Evolutionary conservation across 192 early-diverging fungal species (phyloP), one percentile per base, ranked within the genome.

Genomic region (Coemansia sp.): DNA sequence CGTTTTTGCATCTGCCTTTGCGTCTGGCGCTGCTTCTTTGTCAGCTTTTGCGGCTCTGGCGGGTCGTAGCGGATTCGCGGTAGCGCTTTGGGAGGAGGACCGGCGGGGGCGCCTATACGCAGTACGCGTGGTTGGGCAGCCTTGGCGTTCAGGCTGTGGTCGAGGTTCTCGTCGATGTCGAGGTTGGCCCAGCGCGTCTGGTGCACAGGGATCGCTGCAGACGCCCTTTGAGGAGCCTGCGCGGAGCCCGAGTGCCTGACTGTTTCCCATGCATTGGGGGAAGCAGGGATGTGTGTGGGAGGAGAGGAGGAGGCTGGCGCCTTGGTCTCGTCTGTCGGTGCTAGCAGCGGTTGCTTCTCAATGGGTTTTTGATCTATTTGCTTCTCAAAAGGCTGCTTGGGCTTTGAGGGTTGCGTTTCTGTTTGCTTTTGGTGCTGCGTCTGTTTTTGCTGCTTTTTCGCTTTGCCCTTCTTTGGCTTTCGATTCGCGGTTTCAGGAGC

Each of bases 21-120:
- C 60, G 87, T 89, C 77, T 91, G 85, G 16, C 86, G 75, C 61
- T 91, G 89, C 63, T 85, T 88, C 57, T 87, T 91, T 60, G 84
- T 88, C 44, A 88, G 49, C 15, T 82, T 75, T 52, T 74, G 73
- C 39, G 70, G 55, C 15, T 55, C 62, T 4, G 70, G 55, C 10
- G 53, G 38, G 5, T 59, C 45, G 12, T 38, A 26, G 33, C 51
- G 69, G 33, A 49, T 39, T 6, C 63, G 62, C 2, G 58, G 65
- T 0, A 68, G 64, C 33, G 44, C 59, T 0, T 11, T 43, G 14
- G 62, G 49, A 1, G 73, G 67, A n/a, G 73, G 79, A 11, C 51
- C 62, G 1, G 71, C 52, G 16, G 73, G 66, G 15, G 79, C 67
- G 35, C 73, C 70, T 12, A 81, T 81, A 7, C 78, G 66, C 21